Percentiles rank a stretch among this genome's conserved stretches.
phyloP scores from a whole-genome alignment of 2,329 filamentous ascomycete species.

The Trichoderma polysporum region DNA sequence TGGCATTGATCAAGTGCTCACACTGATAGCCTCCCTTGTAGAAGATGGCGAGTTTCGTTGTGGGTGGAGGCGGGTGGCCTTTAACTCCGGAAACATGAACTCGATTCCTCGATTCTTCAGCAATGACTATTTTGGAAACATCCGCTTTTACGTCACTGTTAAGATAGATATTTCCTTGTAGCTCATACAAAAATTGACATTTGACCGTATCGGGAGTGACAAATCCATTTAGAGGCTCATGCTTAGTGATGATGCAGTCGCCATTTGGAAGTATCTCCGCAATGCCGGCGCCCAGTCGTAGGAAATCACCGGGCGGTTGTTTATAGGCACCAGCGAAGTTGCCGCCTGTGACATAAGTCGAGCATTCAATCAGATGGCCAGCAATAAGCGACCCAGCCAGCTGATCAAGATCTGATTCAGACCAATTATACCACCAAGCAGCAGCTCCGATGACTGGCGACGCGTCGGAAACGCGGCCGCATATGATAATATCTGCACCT shows the following conservation, averaged over 20 bases:
- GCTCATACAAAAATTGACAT: slow-evolving; percentile 50
- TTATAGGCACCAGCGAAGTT: slow-evolving; percentile 49
- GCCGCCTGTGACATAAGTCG: slow-evolving; percentile 50
- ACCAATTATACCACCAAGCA: slow-evolving; percentile 53
- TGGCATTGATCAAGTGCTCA: slow-evolving; percentile 45
- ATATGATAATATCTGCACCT: slow-evolving; percentile 44
- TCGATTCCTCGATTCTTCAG: slow-evolving; percentile 37
- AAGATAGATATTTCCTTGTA: slow-evolving; percentile 48
- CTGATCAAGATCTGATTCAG: slow-evolving; percentile 43
- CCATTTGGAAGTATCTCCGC: slow-evolving; percentile 49
- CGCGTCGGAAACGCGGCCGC: slow-evolving; percentile 45
- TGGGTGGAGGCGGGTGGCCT: slow-evolving; percentile 47
- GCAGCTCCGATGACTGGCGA: slow-evolving; percentile 52
- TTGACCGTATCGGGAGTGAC: slow-evolving; percentile 40
- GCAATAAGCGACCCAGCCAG: slow-evolving; percentile 48
- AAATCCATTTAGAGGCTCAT: slow-evolving; percentile 43
- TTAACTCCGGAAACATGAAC: slow-evolving; percentile 43
- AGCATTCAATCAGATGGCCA: slow-evolving; percentile 53
- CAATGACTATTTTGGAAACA: slow-evolving; percentile 36
- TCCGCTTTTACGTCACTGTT: slow-evolving; percentile 49
- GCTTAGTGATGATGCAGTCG: slow-evolving; percentile 49
- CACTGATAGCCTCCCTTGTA: slow-evolving; percentile 49
- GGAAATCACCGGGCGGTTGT: slow-evolving; percentile 24
- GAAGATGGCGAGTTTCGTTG: slow-evolving; percentile 53
- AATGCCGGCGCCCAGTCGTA: slow-evolving; percentile 47